phyloP scores from a whole-genome alignment of 345 rosid species.

The Trapa incisa region DNA sequence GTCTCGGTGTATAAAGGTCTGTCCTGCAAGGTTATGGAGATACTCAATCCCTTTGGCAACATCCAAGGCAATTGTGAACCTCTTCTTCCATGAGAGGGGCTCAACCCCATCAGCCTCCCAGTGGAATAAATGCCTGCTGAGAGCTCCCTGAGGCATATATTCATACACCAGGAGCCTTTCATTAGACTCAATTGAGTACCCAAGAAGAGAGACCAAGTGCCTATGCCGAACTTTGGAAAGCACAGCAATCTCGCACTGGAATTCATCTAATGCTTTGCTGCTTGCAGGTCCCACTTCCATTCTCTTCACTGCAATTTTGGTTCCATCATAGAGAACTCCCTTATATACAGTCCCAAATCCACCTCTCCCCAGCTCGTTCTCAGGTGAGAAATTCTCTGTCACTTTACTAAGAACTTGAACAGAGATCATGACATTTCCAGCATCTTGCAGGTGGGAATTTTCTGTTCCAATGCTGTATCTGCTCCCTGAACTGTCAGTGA shows the following conservation, averaged over 20 bases:
- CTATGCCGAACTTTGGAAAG: conserved; percentile 40
- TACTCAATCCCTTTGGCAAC: conserved; percentile 53
- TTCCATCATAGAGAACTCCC: conserved; percentile 44
- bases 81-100: conserved; percentile 37
- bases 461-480: conserved; percentile 22
- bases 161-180: conserved; percentile 47
- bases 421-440: conserved; percentile 26
- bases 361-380: conserved; percentile 37
- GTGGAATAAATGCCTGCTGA: conserved; percentile 37
- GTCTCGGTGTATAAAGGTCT: conserved; percentile 45
- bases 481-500: conserved; percentile 23
- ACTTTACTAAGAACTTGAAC: conserved; percentile 42
- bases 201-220: conserved; percentile 38
- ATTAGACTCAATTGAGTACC: conserved; percentile 26
- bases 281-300: conserved; percentile 31
- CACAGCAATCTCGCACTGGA: conserved; percentile 35
- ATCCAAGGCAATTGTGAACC: conserved; percentile 38
- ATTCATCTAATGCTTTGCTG: conserved; percentile 31
- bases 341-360: conserved; percentile 46
- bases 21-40: conserved; percentile 34
- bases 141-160: conserved; percentile 42
- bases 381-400: conserved; percentile 24
- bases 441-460: conserved; percentile 20
- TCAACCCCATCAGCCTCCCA: conserved; percentile 23
- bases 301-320: conserved; percentile 42